Evolutionary conservation across 2,329 filamentous ascomycete genomes (phyloP).

Genomic region (Coniochaeta sp.): DNA sequence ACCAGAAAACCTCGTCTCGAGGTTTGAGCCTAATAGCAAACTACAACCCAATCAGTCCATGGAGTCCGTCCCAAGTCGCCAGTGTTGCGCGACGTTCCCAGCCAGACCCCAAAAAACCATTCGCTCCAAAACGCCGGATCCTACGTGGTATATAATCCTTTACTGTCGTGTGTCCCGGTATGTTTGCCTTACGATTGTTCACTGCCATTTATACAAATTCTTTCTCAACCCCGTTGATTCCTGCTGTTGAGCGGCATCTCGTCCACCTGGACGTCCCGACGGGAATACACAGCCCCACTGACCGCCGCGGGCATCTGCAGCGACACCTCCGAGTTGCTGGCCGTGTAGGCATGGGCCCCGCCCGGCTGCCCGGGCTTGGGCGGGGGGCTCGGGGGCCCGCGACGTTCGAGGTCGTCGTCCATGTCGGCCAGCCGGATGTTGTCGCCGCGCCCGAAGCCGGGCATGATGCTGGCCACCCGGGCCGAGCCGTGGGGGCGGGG

Average conservation of each 20-base stretch:
- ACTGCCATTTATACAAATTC: not conserved
- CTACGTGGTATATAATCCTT: no score
- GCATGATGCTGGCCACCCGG: not conserved
- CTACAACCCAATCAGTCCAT: no score
- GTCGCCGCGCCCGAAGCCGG: not conserved
- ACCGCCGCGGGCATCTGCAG: not conserved
- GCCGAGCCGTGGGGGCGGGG: no score
- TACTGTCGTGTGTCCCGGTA: no score
- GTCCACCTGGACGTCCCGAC: not conserved
- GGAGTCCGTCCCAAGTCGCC: not conserved
- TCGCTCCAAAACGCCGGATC: no score
- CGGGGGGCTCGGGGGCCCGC: not conserved
- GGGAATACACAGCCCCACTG: not conserved
- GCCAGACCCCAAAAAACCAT: no score
- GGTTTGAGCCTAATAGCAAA: not conserved
- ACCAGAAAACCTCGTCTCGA: not conserved
- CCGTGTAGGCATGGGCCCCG: not conserved
- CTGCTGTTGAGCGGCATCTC: not conserved
- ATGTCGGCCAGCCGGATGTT: not conserved
- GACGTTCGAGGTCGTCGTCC: not conserved
- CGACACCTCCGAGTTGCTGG: not conserved
- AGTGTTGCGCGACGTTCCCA: not conserved
- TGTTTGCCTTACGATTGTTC: no score
- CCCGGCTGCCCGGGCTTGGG: not conserved
- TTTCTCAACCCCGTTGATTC: not conserved